A percentile compares a stretch with the other conserved stretches of the same genome.
These are phyloP conservation scores for Ramalina intermedia DNA, from an alignment of 495 filamentous ascomycete genomes.

Conservation along the genomic window DNA sequence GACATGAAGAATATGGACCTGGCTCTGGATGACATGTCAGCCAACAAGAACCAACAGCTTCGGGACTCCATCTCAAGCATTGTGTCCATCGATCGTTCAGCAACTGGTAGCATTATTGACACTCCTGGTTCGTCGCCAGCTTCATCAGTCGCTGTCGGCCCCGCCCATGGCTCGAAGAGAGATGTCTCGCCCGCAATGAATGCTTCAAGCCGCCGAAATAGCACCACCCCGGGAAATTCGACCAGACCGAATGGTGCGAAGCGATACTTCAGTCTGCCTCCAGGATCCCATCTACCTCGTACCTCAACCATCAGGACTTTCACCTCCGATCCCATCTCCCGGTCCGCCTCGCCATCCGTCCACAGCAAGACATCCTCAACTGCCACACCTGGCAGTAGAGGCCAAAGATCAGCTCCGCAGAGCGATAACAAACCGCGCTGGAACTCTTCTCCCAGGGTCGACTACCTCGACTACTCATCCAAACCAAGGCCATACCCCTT, in stretches of 20 bases:
- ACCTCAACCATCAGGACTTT: conserved; percentile 17
- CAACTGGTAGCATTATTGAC: conserved; percentile 59
- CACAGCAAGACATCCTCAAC: conserved; percentile 38
- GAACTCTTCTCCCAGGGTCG: conserved; percentile 61
- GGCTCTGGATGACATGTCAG: conserved; percentile 57
- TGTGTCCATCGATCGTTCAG: conserved; percentile 71
- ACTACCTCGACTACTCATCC: conserved; percentile 51
- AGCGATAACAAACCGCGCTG: conserved; percentile 57
- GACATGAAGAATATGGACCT: conserved; percentile 64
- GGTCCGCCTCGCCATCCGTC: conserved; percentile 28
- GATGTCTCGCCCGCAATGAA: conserved; percentile 23
- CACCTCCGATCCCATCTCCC: conserved; percentile 15
- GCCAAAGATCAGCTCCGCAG: conserved; percentile 32
- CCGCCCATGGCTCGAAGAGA: conserved; percentile 24
- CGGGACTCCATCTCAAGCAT: conserved; percentile 91
- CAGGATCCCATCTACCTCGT: conserved; percentile 27
- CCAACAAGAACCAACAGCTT: conserved; percentile 51
- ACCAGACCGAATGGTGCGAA: conserved; percentile 27
- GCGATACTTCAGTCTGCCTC: conserved; percentile 22
- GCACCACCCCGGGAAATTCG: conserved; percentile 34
- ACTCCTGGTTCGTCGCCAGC: conserved; percentile 72
- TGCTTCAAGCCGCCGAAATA: conserved; percentile 33
- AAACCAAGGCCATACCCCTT: conserved; percentile 51
- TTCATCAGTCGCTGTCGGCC: conserved; percentile 65
- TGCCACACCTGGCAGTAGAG: conserved; percentile 37